Evolutionary conservation across 2,329 filamentous ascomycete genomes (phyloP).

Genomic region (Mycocentrospora acerina): DNA sequence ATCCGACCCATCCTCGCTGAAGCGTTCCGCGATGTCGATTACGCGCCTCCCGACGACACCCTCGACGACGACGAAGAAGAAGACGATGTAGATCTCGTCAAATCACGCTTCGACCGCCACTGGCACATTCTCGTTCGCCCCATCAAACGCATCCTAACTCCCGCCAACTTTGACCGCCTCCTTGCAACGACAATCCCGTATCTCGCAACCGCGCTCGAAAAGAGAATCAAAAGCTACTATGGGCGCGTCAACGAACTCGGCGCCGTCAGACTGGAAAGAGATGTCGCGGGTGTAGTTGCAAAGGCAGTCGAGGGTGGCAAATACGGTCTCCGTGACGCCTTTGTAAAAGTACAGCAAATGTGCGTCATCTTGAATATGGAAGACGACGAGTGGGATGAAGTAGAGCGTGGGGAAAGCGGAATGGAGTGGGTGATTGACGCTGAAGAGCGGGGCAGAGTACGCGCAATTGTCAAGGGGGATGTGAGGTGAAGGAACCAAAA

Average conservation of each 20-base stretch:
- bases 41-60: slow-evolving; percentile 60
- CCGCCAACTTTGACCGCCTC: slow-evolving; percentile 72
- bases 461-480: slow-evolving; percentile 63
- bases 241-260: slow-evolving; percentile 80
- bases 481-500: too few relatives aligned
- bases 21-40: slow-evolving; percentile 89
- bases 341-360: slow-evolving; percentile 76
- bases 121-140: slow-evolving; percentile 88
- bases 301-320: slow-evolving; percentile 65
- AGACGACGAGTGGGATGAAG: slow-evolving; percentile 89
- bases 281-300: slow-evolving; percentile 73
- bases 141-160: slow-evolving; percentile 79
- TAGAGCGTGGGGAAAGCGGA: slow-evolving; percentile 54
- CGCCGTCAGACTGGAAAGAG: slow-evolving; percentile 79
- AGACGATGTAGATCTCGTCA: slow-evolving; percentile 64
- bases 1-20: slow-evolving; percentile 83
- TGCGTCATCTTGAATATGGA: slow-evolving; percentile 91
- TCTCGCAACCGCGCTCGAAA: slow-evolving; percentile 79
- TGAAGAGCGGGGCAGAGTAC: slow-evolving; percentile 73
- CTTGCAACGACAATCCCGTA: slow-evolving; percentile 73
- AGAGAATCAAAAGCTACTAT: slow-evolving; percentile 78
- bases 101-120: slow-evolving; percentile 75
- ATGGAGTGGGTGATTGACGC: slow-evolving; percentile 71
- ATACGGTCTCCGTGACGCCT: slow-evolving; percentile 76
- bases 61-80: slow-evolving; percentile 47